Conservation (phyloP, 2,329 filamentous ascomycete genomes). For the Colletotrichum trifolii region DNA sequence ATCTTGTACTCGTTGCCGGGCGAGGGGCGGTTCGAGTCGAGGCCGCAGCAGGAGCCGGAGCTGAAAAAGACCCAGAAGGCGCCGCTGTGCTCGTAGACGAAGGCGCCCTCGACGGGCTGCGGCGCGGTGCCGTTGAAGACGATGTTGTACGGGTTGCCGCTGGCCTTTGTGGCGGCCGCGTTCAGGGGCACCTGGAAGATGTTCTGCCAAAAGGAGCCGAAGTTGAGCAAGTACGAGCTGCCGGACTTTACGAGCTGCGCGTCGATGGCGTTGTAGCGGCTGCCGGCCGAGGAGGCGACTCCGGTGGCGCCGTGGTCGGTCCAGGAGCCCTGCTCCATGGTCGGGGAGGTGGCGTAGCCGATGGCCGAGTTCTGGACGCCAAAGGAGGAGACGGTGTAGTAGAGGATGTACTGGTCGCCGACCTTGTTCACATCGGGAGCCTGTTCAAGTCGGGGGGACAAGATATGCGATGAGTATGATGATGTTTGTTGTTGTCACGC, state of each 20-base stretch:
- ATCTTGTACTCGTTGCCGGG: conserved; percentile 73
- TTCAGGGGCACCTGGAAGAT: conserved; percentile 69
- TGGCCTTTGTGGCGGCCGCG: conserved; percentile 44
- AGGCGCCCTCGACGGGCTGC: conserved; percentile 67
- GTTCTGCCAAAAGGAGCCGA: conserved; percentile 76
- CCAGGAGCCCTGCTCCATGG: conserved; percentile 66
- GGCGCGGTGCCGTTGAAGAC: conserved; percentile 62
- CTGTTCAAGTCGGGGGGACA: conserved; percentile 46
- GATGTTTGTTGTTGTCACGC: neutral
- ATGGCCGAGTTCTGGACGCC: conserved; percentile 71
- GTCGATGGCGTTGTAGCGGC: conserved; percentile 71
- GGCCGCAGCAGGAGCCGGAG: conserved; percentile 71
- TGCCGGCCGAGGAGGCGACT: conserved; percentile 54
- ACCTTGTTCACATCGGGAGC: conserved; percentile 72
- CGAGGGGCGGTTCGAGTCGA: conserved; percentile 61
- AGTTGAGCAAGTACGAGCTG: conserved; percentile 62
- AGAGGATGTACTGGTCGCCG: conserved; percentile 72
- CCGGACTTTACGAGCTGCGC: conserved; percentile 59
- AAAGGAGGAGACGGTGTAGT: conserved; percentile 73
- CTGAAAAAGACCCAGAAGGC: conserved; percentile 76
- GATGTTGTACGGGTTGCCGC: conserved; percentile 54
- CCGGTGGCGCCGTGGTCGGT: conserved; percentile 68
- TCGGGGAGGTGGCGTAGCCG: conserved; percentile 60
- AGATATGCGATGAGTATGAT: neutral
- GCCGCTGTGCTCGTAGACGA: conserved; percentile 63